Base-by-base conservation (phyloP, 164 flowering plant genomes). In the Aristolochia contorta region DNA sequence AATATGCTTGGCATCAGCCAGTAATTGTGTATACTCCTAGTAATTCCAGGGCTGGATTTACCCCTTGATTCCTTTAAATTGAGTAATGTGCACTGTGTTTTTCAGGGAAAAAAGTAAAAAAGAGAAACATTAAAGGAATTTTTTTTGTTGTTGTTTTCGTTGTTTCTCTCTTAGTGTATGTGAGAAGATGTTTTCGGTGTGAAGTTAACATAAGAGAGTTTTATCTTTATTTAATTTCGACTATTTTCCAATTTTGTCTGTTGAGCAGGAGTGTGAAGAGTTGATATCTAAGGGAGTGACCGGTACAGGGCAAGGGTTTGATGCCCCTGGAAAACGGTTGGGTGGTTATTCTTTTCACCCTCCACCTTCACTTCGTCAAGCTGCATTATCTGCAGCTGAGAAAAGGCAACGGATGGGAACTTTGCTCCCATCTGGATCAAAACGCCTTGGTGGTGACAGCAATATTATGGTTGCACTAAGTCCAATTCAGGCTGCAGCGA, bases 401-500 rank as follows among this genome's bases (percentile, higher is more conserved):
- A 84, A 82, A 66, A 79, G 99, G 70, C 76, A 80, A 24, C 78
- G 71, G 25, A 50, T 79, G 48, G 83, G 76, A 16, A 65, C 89
- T 57, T 65, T 93, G 37, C 74, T 88, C 14, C 96, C 96, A 46
- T 81, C 87, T 69, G 95, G 97, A 43, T 88, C 99, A 41, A 80
- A 72, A 33, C 90, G 89, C 32, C 85, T 94, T 66, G 99, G 97
- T 63, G 99, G 97, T 58, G 97, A 94, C 69, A 81, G 63, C 58
- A 54, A 59, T 63, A 81, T 91, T 49, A 94, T 79, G 97, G 70
- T 14, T 60, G 84, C 91, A 61, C 89, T 94, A n/a, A 88, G 83
- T 77, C 99, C 99, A 48, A 70, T 83, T 14, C 95, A 94, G 79
- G 99, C 99, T 68, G 99, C 99, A 69, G 99, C 96, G 58, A 91